Evolutionary conservation across 306 rosid genomes (phyloP).

Genomic region (Cicer judaicum): DNA sequence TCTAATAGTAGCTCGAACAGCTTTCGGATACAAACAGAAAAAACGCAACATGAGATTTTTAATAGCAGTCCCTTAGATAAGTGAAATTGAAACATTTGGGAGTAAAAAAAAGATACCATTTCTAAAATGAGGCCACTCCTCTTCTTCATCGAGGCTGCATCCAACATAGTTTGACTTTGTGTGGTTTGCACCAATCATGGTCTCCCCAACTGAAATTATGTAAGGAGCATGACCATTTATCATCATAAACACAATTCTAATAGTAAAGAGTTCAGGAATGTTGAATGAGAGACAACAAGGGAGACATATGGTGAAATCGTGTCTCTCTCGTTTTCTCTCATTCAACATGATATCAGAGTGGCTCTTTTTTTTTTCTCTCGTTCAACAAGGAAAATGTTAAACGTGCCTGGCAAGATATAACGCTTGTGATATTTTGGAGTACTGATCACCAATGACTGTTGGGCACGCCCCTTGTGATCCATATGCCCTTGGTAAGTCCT

Average conservation of each 20-base stretch:
- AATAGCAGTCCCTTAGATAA: conserved; percentile 30
- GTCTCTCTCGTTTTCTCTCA: too few species aligned
- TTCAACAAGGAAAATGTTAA: conserved; percentile 25
- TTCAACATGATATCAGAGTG: too few species aligned
- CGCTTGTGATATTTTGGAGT: conserved; percentile 92
- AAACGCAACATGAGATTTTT: conserved; percentile 32
- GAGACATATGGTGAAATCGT: too few species aligned
- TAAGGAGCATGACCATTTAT: conserved; percentile 42
- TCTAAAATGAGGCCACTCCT: conserved; percentile 84
- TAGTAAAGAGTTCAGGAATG: not conserved
- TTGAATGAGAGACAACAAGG: too few species aligned
- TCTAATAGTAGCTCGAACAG: conserved; percentile 87
- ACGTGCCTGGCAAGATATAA: conserved; percentile 86
- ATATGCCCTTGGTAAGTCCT: conserved; percentile 82
- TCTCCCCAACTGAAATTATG: conserved; percentile 76
- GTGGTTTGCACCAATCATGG: conserved; percentile 66
- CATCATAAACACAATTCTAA: conserved; percentile 21
- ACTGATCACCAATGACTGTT: conserved; percentile 78
- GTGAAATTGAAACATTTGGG: conserved; percentile 23
- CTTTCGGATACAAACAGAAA: conserved; percentile 54
- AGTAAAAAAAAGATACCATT: conserved; percentile 60
- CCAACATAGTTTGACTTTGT: conserved; percentile 72
- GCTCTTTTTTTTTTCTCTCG: too few species aligned
- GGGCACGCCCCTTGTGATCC: conserved; percentile 81
- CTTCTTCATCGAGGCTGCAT: conserved; percentile 85